Evolutionary conservation across 2,329 filamentous ascomycete species (phyloP), one percentile per base, ranked within the genome.

Genomic region (Arthrobotrys musiformis): DNA sequence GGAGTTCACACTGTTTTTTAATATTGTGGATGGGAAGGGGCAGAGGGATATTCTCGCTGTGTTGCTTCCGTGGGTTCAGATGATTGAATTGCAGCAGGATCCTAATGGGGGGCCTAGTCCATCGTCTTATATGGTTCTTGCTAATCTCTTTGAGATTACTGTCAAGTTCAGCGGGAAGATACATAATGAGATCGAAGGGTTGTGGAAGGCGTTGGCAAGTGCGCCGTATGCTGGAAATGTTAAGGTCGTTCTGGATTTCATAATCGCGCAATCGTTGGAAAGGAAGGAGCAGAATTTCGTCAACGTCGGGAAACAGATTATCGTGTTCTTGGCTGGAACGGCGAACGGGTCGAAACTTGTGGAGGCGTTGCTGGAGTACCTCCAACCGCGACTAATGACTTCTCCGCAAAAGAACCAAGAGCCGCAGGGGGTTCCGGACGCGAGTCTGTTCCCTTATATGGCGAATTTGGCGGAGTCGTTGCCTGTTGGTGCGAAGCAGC

Each of bases 211-310:
- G 2, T 87, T 99, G 52, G 94, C 94, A 0, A 97, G 94, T 0
- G 94, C 95, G 0, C 94, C 94, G 0, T 92, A 97, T 83, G 92
- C 90, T 7, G 94, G 94, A 19, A 99, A 99, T 81, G 95, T 99
- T 9, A 93, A 96, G 69, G 86, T 99, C 35, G 92, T 98, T 11
- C 88, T 99, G 0, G 94, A 98, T 82, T 99, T 99, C 82, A 95
- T 99, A 83, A 98, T 99, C 84, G 90, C 90, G 28, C 88, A 98
- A 3, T 99, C 95, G 80, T 86, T 99, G 9, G 95, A 99, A 81
- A 90, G 94, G 33, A 90, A 94, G 58, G 96, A 99, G 83, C 95
- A 99, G 81, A 98, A 97, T 81, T 99, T 97, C 83, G 94, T 99
- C 68, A 93, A 97, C 80, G 97, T 96, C 82, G 94, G 94, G 4